Base-by-base conservation (phyloP, 2,329 filamentous ascomycete species). In the Fusarium sp. region DNA sequence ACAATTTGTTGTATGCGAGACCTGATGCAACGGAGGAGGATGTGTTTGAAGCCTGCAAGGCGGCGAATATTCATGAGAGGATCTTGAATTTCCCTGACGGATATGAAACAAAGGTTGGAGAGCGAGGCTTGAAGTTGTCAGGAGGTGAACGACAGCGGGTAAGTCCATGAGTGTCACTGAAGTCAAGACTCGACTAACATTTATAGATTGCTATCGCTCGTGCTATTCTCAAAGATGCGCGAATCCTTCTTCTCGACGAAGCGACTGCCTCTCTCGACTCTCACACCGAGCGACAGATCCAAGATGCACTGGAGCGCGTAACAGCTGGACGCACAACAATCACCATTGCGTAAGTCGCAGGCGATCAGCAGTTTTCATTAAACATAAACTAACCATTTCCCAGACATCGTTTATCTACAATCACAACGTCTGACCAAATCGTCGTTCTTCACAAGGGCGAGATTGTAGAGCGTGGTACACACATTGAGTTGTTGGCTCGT, bases 211-310 rank as follows among this genome's bases (percentile, higher is more conserved):
- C 87, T 4, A 89, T 89, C 58, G 87, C 87, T 0, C 85, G 90
- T 15, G 89, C 90, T 1, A 83, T 93, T 15, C 82, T 93, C 45
- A 91, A 92, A 75, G 88, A 89, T 49, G 88, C 91, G 0, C 89
- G 88, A 52, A 88, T 93, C 55, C 83, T 93, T 28, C 84, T 93
- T 60, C 82, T 93, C 0, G 91, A 93, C 70, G 91, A 93, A 76
- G 88, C 91, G 0, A 92, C 91, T 5, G 90, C 89, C 1, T 89
- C 90, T 4, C 84, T 93, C 23, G 87, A 91, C 54, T 86, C 88
- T 0, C 84, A 87, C 28, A 89, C 86, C 1, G 86, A 89, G 72
- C 82, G 83, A 34, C 81, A 84, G 55, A 89, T 89, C 37, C 87
- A 89, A 72, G 80, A 84, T 50, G 84, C 84, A 8, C 82, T 86